Base-by-base conservation (phyloP, 148 eudicot species). In the Tetragonia tetragonoides region DNA sequence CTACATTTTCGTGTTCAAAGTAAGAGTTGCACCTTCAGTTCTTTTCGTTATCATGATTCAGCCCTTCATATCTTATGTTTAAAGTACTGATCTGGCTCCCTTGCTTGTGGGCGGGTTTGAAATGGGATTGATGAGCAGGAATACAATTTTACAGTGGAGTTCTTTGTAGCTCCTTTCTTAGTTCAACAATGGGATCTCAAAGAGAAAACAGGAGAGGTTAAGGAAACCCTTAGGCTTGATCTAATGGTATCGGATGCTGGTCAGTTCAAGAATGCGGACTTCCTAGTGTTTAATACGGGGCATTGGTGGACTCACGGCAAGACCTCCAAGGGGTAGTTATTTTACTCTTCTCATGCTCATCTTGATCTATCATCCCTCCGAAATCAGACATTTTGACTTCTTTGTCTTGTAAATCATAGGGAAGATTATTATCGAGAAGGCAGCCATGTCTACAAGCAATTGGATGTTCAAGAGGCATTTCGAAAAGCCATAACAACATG, bases 301-400 rank as follows among this genome's bases (percentile, higher is more conserved):
- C 99, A 95, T 75, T 95, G 99, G 99, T 95, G 99, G 99, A 95
- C 97, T 69, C 97, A 95, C 81, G 89, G 88, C 21, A 95, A 95
- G 76, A 93, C 97, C 75, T 88, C 97, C 1, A 77, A 80, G 71
- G 99, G 99, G 99, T 95, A 89, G 74, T 42, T 62, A 17, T 73
- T 71, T 16, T 24, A 37, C 53, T 56, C 21, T 65, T 72, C 7
- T 12, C n/a, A 21, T 42, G 39, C 20, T 20, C 64, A 72, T 77
- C 40, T 47, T 38, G 1, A 44, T 18, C 5, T 8, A 12, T 37
- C 0, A 12, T 23, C 24, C 28, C 28, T 60, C 57, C n/a, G 12
- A 21, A 8, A 44, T n/a, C n/a, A 62, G 23, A 24, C 17, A 57
- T 72, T 14, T 72, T 44, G 9, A 44, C 0, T 72, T 64, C n/a